Conservation (phyloP, 164 flowering plant genomes). For the Protea cynaroides region DNA sequence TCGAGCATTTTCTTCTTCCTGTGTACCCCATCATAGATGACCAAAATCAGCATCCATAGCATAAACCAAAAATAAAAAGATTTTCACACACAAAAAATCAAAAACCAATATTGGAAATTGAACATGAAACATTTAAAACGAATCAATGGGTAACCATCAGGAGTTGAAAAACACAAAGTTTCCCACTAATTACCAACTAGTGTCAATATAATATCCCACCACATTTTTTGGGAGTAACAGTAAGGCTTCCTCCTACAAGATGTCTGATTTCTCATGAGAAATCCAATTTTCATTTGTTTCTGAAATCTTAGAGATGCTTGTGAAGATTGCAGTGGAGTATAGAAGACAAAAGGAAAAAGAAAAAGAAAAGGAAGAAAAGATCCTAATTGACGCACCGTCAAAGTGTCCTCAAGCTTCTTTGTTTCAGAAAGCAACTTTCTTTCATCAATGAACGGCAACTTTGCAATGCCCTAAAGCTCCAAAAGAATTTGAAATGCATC, state of each 20-base stretch:
- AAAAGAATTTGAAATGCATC: background rate
- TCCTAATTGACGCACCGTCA: conserved; percentile 39
- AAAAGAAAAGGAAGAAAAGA: background rate
- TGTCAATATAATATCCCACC: too few species aligned
- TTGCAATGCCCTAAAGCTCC: conserved; percentile 54
- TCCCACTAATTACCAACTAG: background rate
- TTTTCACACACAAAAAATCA: too few species aligned
- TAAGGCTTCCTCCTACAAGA: too few species aligned
- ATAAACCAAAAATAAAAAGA: too few species aligned
- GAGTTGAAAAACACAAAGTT: background rate
- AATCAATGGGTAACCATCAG: background rate
- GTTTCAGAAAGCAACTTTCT: conserved; percentile 53
- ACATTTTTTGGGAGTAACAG: too few species aligned
- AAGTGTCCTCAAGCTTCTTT: conserved; percentile 50
- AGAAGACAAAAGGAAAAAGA: background rate
- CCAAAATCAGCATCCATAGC: background rate
- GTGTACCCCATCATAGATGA: conserved; percentile 7
- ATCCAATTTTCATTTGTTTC: too few species aligned
- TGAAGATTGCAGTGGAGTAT: too few species aligned
- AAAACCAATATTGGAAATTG: too few species aligned
- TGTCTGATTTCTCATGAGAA: too few species aligned
- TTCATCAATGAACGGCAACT: conserved; percentile 76
- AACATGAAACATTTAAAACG: too few species aligned
- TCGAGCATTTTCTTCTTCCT: conserved; percentile 59
- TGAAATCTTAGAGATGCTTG: too few species aligned